Conservation (phyloP, 1,284 basidiomycete genomes). For the Microbotryum intermedium region DNA sequence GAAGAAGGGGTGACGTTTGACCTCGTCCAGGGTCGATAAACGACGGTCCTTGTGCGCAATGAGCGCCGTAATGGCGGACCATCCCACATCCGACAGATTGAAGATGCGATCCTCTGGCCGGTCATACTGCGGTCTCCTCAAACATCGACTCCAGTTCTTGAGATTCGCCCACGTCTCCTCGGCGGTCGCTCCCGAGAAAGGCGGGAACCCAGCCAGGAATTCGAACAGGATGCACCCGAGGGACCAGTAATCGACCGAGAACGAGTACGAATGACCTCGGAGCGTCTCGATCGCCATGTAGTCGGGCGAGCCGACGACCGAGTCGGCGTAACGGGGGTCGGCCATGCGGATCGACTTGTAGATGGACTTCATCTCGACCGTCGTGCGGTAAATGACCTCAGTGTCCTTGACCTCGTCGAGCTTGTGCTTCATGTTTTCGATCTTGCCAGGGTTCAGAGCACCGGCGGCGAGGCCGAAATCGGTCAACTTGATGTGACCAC, state of each 20-base stretch:
- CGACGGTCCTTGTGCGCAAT: slow-evolving; percentile 71
- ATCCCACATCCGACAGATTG: slow-evolving; percentile 86
- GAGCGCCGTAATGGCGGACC: slow-evolving; percentile 87
- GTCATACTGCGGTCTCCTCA: slow-evolving; percentile 88
- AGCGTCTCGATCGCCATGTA: slow-evolving; percentile 64
- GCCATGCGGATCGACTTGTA: slow-evolving; percentile 87
- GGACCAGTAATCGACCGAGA: slow-evolving; percentile 97
- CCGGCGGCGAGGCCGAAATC: slow-evolving; percentile 98
- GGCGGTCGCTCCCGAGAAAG: slow-evolving; percentile 88
- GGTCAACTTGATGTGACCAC: slow-evolving; percentile 95
- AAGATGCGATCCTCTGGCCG: slow-evolving; percentile 94
- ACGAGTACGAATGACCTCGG: slow-evolving; percentile 87
- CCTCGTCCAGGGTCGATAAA: slow-evolving; percentile 61
- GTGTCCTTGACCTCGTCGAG: slow-evolving; percentile 96
- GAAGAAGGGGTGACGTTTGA: slow-evolving; percentile 82
- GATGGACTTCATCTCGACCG: slow-evolving; percentile 87
- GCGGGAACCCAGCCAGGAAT: slow-evolving; percentile 67
- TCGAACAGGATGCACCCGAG: slow-evolving; percentile 95
- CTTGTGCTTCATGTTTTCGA: slow-evolving; percentile 90
- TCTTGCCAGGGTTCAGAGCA: slow-evolving; percentile 86
- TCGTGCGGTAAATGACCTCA: slow-evolving; percentile 80
- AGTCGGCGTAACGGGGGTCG: slow-evolving; percentile 91
- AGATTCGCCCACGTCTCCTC: slow-evolving; percentile 99
- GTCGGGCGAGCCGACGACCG: slow-evolving; percentile 95
- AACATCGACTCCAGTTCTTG: slow-evolving; percentile 89